Base-by-base conservation (phyloP, 2,329 filamentous ascomycete genomes). In the Aspergillus carbonarius region DNA sequence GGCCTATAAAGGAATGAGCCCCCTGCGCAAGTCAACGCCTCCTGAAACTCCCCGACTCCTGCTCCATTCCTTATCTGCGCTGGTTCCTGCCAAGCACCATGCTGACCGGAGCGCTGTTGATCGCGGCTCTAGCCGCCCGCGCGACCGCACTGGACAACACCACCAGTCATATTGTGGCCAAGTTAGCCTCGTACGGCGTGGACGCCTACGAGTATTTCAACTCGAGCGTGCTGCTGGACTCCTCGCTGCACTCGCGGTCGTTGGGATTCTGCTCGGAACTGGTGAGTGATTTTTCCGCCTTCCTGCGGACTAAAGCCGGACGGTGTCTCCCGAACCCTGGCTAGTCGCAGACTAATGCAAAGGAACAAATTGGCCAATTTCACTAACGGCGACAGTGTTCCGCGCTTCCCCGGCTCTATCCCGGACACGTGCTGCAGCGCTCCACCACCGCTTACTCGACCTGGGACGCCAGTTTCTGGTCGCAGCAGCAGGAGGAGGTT, bases 401-500 rank as follows among this genome's bases (percentile, higher is more conserved):
- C 35, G 57, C 60, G 10, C 57, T 66, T 42, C 20, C 10, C 27
- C 56, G 58, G 47, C 30, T 64, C 7, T 67, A 61, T 51, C 32
- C 62, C 1, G 44, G 50, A 13, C 53, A 62, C 35, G 59, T 69
- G 12, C 57, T 67, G 15, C 37, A 48, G 1, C 60, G 60, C 32
- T 55, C 60, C n/a, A 62, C 60, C 17, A n/a, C 60, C 5, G 59
- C 55, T 12, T 68, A 69, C 54, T 56, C 54, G 15, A 63, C 59
- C 35, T 64, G 63, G 56, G 69, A 65, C 9, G 50, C 34, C 12
- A 62, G 66, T 0, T 76, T 73, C 57, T 77, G 74, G 74, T 73
- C 74, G 1, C 62, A 67, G 17, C 74, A 77, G 60, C 75, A 77
- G 62, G 69, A 62, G 18, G 64, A 68, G 37, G 68, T 72, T 12